Conservation (phyloP, 179 eudicot species). For the Carnegiea gigantea region DNA sequence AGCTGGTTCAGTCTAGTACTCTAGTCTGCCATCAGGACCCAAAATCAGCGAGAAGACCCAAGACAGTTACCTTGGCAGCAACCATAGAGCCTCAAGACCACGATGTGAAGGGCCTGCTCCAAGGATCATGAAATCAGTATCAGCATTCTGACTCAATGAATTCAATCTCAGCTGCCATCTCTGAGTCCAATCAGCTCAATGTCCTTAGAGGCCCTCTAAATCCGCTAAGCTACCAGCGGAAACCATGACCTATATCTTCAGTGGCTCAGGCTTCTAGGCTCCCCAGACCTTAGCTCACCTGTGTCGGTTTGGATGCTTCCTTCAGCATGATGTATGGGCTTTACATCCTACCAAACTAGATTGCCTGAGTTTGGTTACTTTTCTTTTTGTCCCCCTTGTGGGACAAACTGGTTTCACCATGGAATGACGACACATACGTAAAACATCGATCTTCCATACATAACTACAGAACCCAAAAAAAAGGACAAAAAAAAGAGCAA, state of each 20-base stretch:
- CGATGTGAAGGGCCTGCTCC: no score
- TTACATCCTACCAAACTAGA: neutral
- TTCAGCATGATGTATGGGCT: no score
- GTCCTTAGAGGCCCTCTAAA: neutral
- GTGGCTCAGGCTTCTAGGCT: no score
- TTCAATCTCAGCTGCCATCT: neutral
- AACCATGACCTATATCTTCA: neutral
- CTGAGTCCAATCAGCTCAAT: neutral
- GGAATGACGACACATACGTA: neutral
- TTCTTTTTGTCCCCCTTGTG: neutral
- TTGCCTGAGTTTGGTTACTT: neutral
- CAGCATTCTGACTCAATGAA: neutral
- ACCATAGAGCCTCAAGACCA: no score
- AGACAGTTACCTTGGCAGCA: no score
- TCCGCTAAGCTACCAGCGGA: neutral
- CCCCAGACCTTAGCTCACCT: no score
- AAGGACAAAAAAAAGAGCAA: no score
- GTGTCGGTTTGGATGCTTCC: no score
- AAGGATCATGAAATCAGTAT: neutral
- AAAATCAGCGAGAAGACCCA: no score
- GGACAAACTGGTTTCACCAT: neutral
- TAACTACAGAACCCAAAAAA: no score
- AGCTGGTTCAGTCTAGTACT: no score
- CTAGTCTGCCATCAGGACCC: no score
- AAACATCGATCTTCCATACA: neutral